Base-by-base conservation (phyloP, 1,284 basidiomycete species). In the Ceratobasidium sp. region DNA sequence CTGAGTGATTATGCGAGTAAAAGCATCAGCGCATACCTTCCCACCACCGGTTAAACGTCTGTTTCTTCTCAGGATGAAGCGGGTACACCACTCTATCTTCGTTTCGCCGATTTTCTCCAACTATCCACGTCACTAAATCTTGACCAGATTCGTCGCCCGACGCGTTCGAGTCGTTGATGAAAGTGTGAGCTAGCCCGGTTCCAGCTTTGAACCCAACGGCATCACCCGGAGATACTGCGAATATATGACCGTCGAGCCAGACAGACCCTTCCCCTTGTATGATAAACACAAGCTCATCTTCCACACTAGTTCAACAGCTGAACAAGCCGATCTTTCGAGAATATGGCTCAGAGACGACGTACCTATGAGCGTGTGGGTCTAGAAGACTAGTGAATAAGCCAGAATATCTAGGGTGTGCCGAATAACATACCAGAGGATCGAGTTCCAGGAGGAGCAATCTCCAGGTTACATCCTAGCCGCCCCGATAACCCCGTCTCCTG, bases 131-230 rank as follows among this genome's bases (percentile, higher is more conserved):
- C 10, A 78, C 78, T 17, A 81, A 65, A 26, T 81, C 80, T 44
- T 81, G 62, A 3, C 81, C 80, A 64, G 77, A 77, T 20, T 62
- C 68, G 12, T 56, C 68, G 17, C 71, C 79, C 2, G 76, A 57
- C 20, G 74, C 74, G 56, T 81, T 81, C 6, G 81, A 82, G 65
- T 81, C 77, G 59, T 81, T 82, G 74, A 81, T 82, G 61, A 82
- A 78, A n/a, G 64, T 79, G 48, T 81, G 81, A 1, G 79, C 80
- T 33, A 81, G 78, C 13, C 81, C 81, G 3, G 81, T 81, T 17
- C 81, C 81, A n/a, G 75, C 79, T n/a, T 78, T 77, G 69, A 82
- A 82, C 0, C 80, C 81, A 28, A 82, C 65, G 15, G 79, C 80
- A 68, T 82, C 81, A 2, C 81, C 81, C 7, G 78, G 65, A 40